Evolutionary conservation across 352 stramenopile species (phyloP).

Genomic region (Aphanomyces cochlioides): DNA sequence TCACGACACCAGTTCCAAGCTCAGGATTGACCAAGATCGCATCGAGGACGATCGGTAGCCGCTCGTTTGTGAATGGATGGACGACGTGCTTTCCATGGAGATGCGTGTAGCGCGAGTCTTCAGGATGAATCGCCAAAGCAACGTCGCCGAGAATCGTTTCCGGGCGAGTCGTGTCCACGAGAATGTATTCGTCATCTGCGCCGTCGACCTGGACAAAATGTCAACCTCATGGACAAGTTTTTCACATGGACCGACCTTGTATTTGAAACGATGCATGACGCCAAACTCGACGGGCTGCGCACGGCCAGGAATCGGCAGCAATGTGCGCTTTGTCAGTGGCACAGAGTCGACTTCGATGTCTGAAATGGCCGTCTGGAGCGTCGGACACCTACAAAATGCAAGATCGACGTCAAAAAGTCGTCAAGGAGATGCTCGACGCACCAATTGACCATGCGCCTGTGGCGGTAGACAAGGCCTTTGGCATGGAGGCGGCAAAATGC

Average conservation of each 20-base stretch:
- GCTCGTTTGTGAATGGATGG: conserved; percentile 89
- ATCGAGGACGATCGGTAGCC: conserved; percentile 96
- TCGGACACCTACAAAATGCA: conserved; percentile 51
- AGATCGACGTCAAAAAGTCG: neutral
- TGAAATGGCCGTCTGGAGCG: conserved; percentile 93
- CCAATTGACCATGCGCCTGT: conserved; percentile 98
- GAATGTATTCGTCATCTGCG: conserved; percentile 58
- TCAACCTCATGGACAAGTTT: conserved; percentile 23
- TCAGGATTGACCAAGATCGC: conserved; percentile 97
- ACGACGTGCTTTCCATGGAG: conserved; percentile 95
- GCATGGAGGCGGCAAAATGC: conserved; percentile 98
- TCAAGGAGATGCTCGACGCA: conserved; percentile 47
- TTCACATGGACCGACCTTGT: conserved; percentile 40
- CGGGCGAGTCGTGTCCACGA: conserved; percentile 97
- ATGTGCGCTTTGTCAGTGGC: conserved; percentile 89
- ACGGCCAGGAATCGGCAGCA: conserved; percentile 70
- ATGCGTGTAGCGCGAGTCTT: conserved; percentile 92
- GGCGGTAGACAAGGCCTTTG: conserved; percentile 95
- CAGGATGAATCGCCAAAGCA: conserved; percentile 95
- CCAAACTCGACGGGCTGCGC: conserved; percentile 71
- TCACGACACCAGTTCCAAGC: conserved; percentile 94
- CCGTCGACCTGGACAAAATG: conserved; percentile 44
- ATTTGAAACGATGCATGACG: conserved; percentile 78
- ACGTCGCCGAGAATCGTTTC: conserved; percentile 99
- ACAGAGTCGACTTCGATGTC: conserved; percentile 98